These are phyloP conservation scores for Sugiyamaella smithiae DNA, from an alignment of 805 yeast species.

Conservation along the genomic window DNA sequence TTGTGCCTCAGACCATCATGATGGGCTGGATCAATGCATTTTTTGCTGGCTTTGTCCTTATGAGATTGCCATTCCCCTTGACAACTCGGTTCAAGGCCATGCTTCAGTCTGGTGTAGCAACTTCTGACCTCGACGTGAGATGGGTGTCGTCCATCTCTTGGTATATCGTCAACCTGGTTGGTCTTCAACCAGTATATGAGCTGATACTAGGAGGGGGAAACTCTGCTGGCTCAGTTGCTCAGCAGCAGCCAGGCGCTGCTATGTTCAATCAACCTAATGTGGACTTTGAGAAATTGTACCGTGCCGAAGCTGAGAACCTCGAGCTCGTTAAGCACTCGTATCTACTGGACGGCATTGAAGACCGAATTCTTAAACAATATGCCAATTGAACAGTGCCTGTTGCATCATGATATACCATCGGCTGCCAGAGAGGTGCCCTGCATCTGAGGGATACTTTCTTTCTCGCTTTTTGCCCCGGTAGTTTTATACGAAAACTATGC, in stretches of 20 bases:
- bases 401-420: not conserved
- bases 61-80: conserved; percentile 87
- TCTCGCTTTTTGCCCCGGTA: not conserved
- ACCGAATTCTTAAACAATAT: conserved; percentile 40
- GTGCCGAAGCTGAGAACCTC: conserved; percentile 69
- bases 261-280: conserved; percentile 53
- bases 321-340: conserved; percentile 58
- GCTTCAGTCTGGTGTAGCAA: conserved; percentile 83
- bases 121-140: conserved; percentile 80
- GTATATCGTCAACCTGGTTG: conserved; percentile 87
- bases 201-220: conserved; percentile 54
- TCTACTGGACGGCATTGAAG: conserved; percentile 59
- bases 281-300: conserved; percentile 58
- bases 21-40: conserved; percentile 97
- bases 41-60: conserved; percentile 85
- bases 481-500: not conserved
- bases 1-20: conserved; percentile 85
- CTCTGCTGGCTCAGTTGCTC: conserved; percentile 32
- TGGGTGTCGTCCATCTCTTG: conserved; percentile 95
- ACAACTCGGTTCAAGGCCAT: conserved; percentile 87
- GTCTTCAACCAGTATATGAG: conserved; percentile 75
- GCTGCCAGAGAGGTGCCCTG: too few relatives aligned
- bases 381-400: not conserved
- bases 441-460: not conserved
- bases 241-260: conserved; percentile 22